Base-by-base conservation (phyloP, 257 asterid species). In the Solanum lignicaule region DNA sequence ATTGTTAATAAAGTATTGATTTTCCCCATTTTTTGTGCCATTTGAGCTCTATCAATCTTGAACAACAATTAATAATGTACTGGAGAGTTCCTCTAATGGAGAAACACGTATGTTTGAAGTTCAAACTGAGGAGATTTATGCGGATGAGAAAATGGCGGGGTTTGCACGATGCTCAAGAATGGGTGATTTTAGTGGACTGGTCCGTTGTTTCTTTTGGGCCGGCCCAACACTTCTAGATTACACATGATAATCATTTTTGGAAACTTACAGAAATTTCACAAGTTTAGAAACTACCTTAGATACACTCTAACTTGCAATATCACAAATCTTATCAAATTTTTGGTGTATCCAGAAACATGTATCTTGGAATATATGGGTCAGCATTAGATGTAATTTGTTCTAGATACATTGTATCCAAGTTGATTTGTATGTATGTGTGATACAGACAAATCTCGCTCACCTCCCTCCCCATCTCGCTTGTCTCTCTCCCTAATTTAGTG, bases 141-240 rank as follows among this genome's bases (percentile, higher is more conserved):
- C 62, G 86, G 88, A 81, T 82, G 89, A 88, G 82, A 86, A 41
- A 60, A 29, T 89, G 93, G 89, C 89, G 89, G 87, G 79, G 68
- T 29, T 33, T 43, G 46, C 73, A 60, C 88, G 79, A 78, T 83
- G 84, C 55, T 5, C 48, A 27, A 13, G 71, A 29, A 39, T 46
- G 38, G 58, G 31, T 27, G 20, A 46, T 29, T 46, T 20, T 14
- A 81, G 66, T 79, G 66, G 68, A 68, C 85, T 13, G 84, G n/a
- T 14, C n/a, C 60, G 3, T 13, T 78, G 35, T 78, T 78, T 25
- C 36, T 78, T 78, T 43, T 78, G 62, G 33, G 83, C 55, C 52
- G 60, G 60, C 60, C 60, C 23, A 76, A 38, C 7, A 9, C 58
- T 38, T 5, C 83, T 31, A 35, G 78, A 15, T 66, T 41, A 41